These are phyloP conservation scores for Coemansia sp. DNA, from an alignment of 192 early-diverging fungal genomes.

Conservation along the genomic window DNA sequence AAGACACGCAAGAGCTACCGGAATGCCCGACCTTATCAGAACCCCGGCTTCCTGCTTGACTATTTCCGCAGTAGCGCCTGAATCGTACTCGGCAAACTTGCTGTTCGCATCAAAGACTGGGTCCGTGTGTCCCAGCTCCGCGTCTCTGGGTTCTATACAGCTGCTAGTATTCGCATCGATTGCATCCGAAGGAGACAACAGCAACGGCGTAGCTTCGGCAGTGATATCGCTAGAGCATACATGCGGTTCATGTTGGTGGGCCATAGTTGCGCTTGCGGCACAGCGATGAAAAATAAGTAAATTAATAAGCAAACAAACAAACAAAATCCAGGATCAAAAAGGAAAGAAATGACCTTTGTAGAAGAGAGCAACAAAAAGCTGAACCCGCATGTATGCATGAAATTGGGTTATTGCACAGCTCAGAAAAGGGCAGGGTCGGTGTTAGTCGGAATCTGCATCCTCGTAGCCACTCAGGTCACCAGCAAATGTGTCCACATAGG, in stretches of 20 bases:
- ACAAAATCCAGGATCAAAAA: neutral
- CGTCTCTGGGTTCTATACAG: neutral
- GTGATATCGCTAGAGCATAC: neutral
- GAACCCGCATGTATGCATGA: neutral
- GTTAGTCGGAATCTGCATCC: slow-evolving; percentile 13
- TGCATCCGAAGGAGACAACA: neutral
- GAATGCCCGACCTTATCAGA: slow-evolving; percentile 22
- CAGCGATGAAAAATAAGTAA: neutral
- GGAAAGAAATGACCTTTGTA: too few relatives aligned
- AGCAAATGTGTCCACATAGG: slow-evolving; percentile 11
- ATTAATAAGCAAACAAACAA: neutral
- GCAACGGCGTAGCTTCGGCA: neutral
- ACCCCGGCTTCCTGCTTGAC: slow-evolving; percentile 22
- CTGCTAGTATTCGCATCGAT: neutral
- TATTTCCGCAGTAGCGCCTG: slow-evolving; percentile 9
- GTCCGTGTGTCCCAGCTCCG: neutral
- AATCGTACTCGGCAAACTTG: slow-evolving; percentile 19
- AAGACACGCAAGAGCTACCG: slow-evolving; percentile 53
- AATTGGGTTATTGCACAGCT: neutral
- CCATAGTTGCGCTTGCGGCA: neutral
- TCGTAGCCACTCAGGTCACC: slow-evolving; percentile 16
- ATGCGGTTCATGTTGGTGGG: neutral
- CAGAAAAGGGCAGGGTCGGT: neutral
- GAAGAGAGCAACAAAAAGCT: too few relatives aligned
- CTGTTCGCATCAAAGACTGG: neutral